Base-by-base conservation (phyloP, 2,329 filamentous ascomycete genomes). In the Fusarium xylarioides region DNA sequence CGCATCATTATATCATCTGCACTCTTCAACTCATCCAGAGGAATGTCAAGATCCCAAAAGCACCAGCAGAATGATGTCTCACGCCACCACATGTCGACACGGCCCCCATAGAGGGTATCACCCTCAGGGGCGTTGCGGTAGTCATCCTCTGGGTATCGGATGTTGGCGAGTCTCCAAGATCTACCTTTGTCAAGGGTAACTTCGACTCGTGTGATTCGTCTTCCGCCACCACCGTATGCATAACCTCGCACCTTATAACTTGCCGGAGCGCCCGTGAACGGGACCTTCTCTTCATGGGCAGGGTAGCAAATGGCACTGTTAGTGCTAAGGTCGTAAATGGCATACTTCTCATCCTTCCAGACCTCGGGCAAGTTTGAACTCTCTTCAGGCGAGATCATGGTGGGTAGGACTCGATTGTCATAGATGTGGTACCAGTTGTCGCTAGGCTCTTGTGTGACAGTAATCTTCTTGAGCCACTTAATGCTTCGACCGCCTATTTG, bases 391-490 rank as follows among this genome's bases (percentile, higher is more conserved):
- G 91, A 92, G 21, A 97, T 87, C 88, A 91, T 95, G 1, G 94
- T 97, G 73, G 95, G 95, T 43, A 98, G 83, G 4, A 98, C 94
- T 66, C 94, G 87, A 79, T 98, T 98, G 80, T 98, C 95, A 81
- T 96, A 95, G 70, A 97, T 94, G 81, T 98, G 95, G 77, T 97
- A 97, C 94, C 94, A 97, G 79, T 97, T 97, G 71, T 95, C 92
- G 79, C 94, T 97, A 1, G 95, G 94, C 30, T 87, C 85, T 15
- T 91, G 88, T 0, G 94, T 95, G 56, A 98, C 81, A 47, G 95
- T 92, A 68, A 98, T 88, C 73, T 87, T 91, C 83, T 92, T 95
- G 66, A 98, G 80, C 95, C 95, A 98, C 82, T 98, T 98, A 37
- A 98, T 95, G 80, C 94, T 97, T 71, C 95, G 88, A 2, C 95